phyloP scores from a whole-genome alignment of 2,329 filamentous ascomycete species.

The Clarireedia monteithiana region DNA sequence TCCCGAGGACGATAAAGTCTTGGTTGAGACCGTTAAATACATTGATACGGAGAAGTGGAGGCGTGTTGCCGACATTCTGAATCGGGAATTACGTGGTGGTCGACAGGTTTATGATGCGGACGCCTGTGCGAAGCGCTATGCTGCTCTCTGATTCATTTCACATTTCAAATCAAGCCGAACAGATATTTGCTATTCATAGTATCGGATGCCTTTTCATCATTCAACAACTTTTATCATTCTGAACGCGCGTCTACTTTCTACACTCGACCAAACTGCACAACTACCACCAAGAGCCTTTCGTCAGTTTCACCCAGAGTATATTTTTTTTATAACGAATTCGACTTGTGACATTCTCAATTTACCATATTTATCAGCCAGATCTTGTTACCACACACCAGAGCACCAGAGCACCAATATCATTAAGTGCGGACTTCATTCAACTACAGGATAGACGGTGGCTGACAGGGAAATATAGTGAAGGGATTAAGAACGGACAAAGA shows the following conservation, averaged over 20 bases:
- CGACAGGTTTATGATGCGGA: background rate
- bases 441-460: no score
- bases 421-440: no score
- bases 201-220: background rate
- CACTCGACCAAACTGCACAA: no score
- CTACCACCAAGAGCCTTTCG: no score
- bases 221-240: no score
- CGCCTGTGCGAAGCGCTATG: slow-evolving; percentile 5
- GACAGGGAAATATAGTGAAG: background rate
- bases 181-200: background rate
- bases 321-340: no score
- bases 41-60: slow-evolving; percentile 21
- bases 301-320: no score
- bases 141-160: background rate
- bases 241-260: no score
- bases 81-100: background rate
- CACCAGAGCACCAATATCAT: background rate
- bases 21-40: slow-evolving; percentile 15
- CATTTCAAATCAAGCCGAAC: background rate
- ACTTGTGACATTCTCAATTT: no score
- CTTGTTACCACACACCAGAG: background rate
- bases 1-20: slow-evolving; percentile 13
- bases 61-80: slow-evolving; percentile 12
- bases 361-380: background rate
- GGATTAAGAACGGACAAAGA: background rate